Base-by-base conservation (phyloP, 495 filamentous ascomycete genomes). In the Penicillium roqueforti region DNA sequence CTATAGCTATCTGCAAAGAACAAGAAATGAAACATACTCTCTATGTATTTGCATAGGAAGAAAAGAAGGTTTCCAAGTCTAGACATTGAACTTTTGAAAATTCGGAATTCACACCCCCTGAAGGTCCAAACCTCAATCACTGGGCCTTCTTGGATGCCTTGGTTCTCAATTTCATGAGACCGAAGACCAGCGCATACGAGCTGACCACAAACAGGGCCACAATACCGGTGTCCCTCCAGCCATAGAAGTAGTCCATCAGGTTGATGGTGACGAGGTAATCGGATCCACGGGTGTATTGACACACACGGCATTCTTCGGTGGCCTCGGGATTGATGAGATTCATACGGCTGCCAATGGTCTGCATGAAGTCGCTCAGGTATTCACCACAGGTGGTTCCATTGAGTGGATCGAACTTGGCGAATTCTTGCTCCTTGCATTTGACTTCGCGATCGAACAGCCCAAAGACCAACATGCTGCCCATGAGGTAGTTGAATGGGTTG, bases 401-500 rank as follows among this genome's bases (percentile, higher is more conserved):
- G 7, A 76, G 74, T 0, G 85, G 75, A 13, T 70, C 57, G 61
- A 89, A 83, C 10, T 68, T 52, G 22, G 82, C 66, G 26, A 73
- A 75, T 63, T 89, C 87, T 47, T 76, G 74, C 0, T 63, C 47
- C 18, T 76, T 68, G 70, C 87, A 89, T 0, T 64, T 20, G 5
- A 87, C 76, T 0, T 69, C 22, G 4, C 75, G 76, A 52, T 84
- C 82, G 40, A 75, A 84, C 14, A 86, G 68, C 4, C 68, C 76
- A 8, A 76, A 76, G 0, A 80, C 74, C 34, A 88, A 54, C 69
- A 88, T 76, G 38, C 75, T 76, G 44, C 72, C 74, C 42, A 88
- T 80, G 11, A 87, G 66, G 54, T 89, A 88, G 18, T 82, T 85
- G 61, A 88, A 81, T 6, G 87, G 86, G 36, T 83, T 83, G 53